phyloP scores from a whole-genome alignment of 441 rosid genomes.

The Gossypium davidsonii region DNA sequence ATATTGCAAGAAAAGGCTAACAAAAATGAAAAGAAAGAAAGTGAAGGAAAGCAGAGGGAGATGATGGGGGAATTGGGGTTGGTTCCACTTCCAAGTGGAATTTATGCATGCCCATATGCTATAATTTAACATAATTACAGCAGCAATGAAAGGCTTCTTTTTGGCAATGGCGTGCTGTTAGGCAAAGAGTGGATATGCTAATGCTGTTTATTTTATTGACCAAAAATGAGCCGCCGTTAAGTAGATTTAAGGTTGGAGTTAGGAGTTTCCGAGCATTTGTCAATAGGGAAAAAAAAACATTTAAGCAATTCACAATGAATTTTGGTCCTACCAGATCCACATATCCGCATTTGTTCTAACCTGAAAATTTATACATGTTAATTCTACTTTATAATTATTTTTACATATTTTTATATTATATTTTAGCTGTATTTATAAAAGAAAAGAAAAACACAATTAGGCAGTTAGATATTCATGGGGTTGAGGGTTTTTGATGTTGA shows the following conservation, averaged over 20 bases:
- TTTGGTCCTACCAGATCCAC: no score
- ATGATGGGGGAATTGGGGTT: neutral
- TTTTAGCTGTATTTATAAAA: no score
- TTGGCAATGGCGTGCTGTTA: slow-evolving; percentile 10
- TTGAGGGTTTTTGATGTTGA: neutral
- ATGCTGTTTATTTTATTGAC: neutral
- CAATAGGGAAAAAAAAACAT: neutral
- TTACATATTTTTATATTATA: no score
- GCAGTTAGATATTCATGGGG: neutral
- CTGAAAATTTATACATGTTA: no score
- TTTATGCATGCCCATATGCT: slow-evolving; percentile 9
- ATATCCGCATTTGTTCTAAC: no score
- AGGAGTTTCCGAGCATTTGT: neutral
- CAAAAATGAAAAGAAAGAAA: neutral
- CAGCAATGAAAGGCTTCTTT: slow-evolving; percentile 21
- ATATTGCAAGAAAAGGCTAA: slow-evolving; percentile 54
- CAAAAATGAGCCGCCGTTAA: slow-evolving; percentile 4
- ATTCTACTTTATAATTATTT: no score
- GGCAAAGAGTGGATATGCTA: slow-evolving; percentile 17
- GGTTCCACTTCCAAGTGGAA: slow-evolving; percentile 13
- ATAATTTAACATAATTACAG: slow-evolving; percentile 31
- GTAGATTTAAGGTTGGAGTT: neutral
- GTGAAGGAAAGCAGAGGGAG: neutral
- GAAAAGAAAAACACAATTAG: neutral
- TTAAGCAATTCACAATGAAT: no score